Evolutionary conservation across 306 rosid genomes (phyloP), one percentile per base, ranked within the genome.

Genomic region (Rosa lucieae): DNA sequence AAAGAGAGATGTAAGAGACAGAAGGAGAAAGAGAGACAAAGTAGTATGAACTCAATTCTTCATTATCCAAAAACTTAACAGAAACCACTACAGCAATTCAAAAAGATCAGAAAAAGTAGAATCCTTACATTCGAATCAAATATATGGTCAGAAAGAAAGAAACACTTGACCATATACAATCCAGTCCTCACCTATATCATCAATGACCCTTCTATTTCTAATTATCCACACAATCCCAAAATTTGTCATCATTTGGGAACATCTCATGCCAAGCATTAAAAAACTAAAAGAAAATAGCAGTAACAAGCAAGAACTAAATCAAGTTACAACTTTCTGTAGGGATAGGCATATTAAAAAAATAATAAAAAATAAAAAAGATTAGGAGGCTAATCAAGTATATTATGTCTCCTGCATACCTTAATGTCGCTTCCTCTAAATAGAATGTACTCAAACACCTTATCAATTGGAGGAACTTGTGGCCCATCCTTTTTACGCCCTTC

Each of bases 401-500:
- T n/a, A 40, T 13, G 14, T 23, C 68, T 74, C 53, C 70, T 47
- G 55, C 55, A 55, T 85, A 93, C 98, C 92, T 91, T 93, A 44
- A 93, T 88, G 68, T 91, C 92, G 62, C 84, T 88, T 82, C 89
- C 90, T 75, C 92, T 87, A 75, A 93, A 91, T 59, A 91, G 88
- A 80, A 91, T 88, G 85, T 85, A 91, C 23, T 91, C 98, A 77
- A 76, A 93, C 86, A 89, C 86, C 84, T 86, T 87, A 35, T 89
- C 92, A 73, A 73, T 82, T 39, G 98, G 90, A 77, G 87, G 88
- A 87, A 93, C 74, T 82, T 93, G 92, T 43, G 87, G 86, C 26
- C 93, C 94, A 85, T 93, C 93, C 49, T 81, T 88, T 82, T 84
- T 87, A 58, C 97, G 81, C 75, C 94, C 97, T 86, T 93, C 97